phyloP scores from a whole-genome alignment of 1,284 basidiomycete genomes.

The Grifola frondosa region DNA sequence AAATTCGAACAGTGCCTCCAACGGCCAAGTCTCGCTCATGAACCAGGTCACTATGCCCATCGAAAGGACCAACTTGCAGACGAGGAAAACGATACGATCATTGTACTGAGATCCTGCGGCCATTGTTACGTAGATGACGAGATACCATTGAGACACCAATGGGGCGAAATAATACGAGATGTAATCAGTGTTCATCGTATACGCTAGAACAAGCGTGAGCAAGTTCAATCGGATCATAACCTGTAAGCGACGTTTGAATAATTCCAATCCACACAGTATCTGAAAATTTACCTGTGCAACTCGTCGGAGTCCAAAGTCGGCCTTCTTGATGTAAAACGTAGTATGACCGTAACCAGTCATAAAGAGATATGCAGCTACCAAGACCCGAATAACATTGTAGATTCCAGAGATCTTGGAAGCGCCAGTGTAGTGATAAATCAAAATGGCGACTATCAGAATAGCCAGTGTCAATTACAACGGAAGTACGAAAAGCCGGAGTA shows the following conservation, averaged over 20 bases:
- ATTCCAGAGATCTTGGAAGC: constrained; percentile 87
- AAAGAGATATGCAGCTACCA: constrained; percentile 87
- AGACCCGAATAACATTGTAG: constrained; percentile 84
- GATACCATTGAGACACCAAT: constrained; percentile 80
- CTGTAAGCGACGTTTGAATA: constrained; percentile 33
- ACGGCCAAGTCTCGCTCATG: constrained; percentile 63
- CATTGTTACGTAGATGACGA: constrained; percentile 84
- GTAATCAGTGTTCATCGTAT: constrained; percentile 90
- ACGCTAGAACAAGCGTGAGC: constrained; percentile 77
- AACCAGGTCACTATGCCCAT: constrained; percentile 63
- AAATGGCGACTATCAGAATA: constrained; percentile 63
- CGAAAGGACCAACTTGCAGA: constrained; percentile 69
- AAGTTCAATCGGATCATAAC: constrained; percentile 83
- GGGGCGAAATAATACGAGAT: constrained; percentile 88
- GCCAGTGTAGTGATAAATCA: constrained; percentile 87
- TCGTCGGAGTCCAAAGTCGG: constrained; percentile 78
- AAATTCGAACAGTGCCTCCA: constrained; percentile 64
- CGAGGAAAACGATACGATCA: constrained; percentile 63
- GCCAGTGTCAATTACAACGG: background rate
- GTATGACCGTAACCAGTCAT: constrained; percentile 79
- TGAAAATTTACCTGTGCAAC: constrained; percentile 57
- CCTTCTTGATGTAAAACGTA: constrained; percentile 81
- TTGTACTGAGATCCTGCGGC: constrained; percentile 72
- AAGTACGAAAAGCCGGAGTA: background rate
- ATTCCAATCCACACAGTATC: background rate